Base-by-base conservation (phyloP, 2,329 filamentous ascomycete genomes). In the Talaromyces sp. region DNA sequence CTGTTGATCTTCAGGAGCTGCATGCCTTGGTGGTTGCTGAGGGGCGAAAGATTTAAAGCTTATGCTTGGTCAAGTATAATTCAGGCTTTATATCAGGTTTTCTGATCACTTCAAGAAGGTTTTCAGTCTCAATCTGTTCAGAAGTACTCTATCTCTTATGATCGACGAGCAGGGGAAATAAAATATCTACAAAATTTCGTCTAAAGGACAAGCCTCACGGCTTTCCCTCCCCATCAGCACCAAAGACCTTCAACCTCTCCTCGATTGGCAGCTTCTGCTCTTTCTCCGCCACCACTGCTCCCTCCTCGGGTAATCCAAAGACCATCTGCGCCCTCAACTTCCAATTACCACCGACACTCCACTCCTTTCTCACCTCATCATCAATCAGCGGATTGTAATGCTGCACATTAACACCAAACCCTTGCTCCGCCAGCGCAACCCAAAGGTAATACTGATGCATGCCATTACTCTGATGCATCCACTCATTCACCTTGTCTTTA, bases 311-410 rank as follows among this genome's bases (percentile, higher is more conserved):
- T 19, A 62, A 58, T 68, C 91, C 91, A 75, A 96, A 93, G 71
- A 96, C 91, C 66, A 96, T 81, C 84, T 96, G 91, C 53, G 89
- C 88, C 72, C 88, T 86, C 68, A 96, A 82, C 74, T 85, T 87
- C 91, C 92, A 96, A 68, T 81, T 82, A 19, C 80, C 71, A 49
- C 90, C 88, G 19, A 95, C 68, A 63, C 82, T 82, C 90, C 90
- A 96, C 67, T 85, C 80, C 65, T 79, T 80, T 57, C 82, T 77
- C 57, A 92, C 86, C 80, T 88, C 85, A 68, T 83, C 82, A 77
- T 96, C 89, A 67, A 96, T 85, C 64, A 96, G 76, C 27, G 91
- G 91, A 84, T 91, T 93, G 84, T 96, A 96, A 81, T 96, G 92
- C 84, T 96, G 92, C 54, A 96, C 84, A 82, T 93, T 96, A 75